Percentiles rank a stretch among this genome's conserved stretches.
Conservation (phyloP, 1,284 basidiomycete species). For the Irpex sp. region DNA sequence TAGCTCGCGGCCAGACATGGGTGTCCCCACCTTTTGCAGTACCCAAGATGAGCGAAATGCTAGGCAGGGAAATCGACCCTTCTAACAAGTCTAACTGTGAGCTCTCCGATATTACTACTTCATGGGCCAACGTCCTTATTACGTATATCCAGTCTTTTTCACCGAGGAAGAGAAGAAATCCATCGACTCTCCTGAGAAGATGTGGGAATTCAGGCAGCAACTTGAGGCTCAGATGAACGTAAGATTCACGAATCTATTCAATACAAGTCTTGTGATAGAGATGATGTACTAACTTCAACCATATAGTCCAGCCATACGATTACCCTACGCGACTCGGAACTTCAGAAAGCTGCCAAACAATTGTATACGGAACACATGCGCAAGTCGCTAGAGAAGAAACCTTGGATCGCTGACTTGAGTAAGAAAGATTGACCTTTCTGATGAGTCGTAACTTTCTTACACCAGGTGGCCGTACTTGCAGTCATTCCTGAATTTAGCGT, state of each 20-base stretch:
- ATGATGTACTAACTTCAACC: neutral
- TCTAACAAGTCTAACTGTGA: constrained; percentile 38
- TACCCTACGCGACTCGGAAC: constrained; percentile 40
- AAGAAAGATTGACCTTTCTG: constrained; percentile 15
- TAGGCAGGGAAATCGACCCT: constrained; percentile 28
- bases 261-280: neutral
- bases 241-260: constrained; percentile 12
- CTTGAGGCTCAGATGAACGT: constrained; percentile 55
- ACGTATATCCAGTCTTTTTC: constrained; percentile 36
- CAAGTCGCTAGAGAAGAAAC: constrained; percentile 49
- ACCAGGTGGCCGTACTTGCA: constrained; percentile 17
- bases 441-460: too few species aligned
- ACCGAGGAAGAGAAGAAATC: constrained; percentile 48
- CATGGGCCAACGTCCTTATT: neutral
- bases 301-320: constrained; percentile 40
- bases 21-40: constrained; percentile 47
- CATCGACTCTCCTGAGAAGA: constrained; percentile 46
- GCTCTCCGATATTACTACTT: constrained; percentile 13
- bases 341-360: constrained; percentile 36
- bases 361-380: constrained; percentile 47
- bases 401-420: constrained; percentile 57
- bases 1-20: constrained; percentile 62
- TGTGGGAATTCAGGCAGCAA: constrained; percentile 44
- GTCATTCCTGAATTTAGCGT: constrained; percentile 59
- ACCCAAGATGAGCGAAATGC: constrained; percentile 34